Percentiles rank a stretch among this genome's conserved stretches.
Conservation (phyloP, 208 protist species). For the Trypanosoma lewisi region DNA sequence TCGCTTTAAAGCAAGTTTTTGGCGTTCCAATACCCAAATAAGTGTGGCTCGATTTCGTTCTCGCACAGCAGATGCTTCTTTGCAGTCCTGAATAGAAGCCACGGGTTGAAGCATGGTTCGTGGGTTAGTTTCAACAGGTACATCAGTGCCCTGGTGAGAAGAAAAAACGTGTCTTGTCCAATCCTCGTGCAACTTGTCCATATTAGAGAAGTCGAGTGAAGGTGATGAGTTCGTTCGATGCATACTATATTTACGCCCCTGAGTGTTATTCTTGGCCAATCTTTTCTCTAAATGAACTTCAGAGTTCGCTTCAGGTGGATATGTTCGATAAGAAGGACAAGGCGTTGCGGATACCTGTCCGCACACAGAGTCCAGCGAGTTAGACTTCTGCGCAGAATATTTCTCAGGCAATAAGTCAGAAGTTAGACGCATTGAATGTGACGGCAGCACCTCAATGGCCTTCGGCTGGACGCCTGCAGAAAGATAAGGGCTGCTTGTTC, state of each 20-base stretch:
- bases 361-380: not conserved
- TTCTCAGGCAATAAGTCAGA: not conserved
- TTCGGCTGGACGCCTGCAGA: too few relatives aligned
- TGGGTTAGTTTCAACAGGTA: not conserved
- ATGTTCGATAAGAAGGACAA: not conserved
- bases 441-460: too few relatives aligned
- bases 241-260: not conserved
- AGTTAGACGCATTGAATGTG: not conserved
- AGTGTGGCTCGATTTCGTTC: conserved; percentile 54
- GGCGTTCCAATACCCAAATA: conserved; percentile 69
- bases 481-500: too few relatives aligned
- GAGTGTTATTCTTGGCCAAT: not conserved
- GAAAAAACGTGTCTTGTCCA: too few relatives aligned
- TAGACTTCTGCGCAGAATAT: not conserved
- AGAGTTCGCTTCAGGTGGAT: not conserved
- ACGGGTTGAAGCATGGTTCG: conserved; percentile 9
- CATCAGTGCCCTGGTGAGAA: not conserved
- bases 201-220: not conserved
- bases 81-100: conserved; percentile 14
- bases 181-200: not conserved
- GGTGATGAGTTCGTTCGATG: not conserved
- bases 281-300: not conserved
- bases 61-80: conserved; percentile 25
- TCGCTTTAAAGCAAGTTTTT: conserved; percentile 46
- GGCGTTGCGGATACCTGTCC: not conserved